A percentile compares a stretch with the other conserved stretches of the same genome.
Evolutionary conservation across 768 basidiomycete species (phyloP).

Genomic region (Dacryopinax primogenitus): DNA sequence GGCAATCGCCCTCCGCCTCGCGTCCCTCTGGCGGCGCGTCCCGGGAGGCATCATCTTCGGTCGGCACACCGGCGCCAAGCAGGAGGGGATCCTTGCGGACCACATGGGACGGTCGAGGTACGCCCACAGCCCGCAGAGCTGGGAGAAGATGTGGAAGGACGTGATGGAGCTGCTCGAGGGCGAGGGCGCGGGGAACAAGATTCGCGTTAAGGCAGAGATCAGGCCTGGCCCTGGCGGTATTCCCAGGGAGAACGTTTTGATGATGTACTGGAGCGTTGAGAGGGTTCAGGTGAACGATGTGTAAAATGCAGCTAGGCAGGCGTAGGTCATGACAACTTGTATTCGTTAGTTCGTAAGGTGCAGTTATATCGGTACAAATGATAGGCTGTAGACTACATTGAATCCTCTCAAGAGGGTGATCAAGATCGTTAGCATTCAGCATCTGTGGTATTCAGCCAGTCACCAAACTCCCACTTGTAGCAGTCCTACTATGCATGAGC

Average conservation of each 20-base stretch:
- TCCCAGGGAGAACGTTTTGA: neutral
- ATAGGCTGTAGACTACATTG: neutral
- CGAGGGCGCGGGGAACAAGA: neutral
- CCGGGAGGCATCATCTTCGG: constrained; percentile 27
- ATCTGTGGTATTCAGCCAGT: constrained; percentile 6
- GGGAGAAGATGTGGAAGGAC: constrained; percentile 24
- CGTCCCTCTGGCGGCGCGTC: constrained; percentile 19
- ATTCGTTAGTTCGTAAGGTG: too few species aligned
- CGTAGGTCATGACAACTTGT: neutral
- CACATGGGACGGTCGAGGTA: constrained; percentile 23
- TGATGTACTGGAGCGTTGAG: neutral
- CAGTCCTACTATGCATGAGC: constrained; percentile 41
- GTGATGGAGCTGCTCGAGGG: constrained; percentile 22
- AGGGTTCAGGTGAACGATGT: neutral
- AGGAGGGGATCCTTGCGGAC: constrained; percentile 25
- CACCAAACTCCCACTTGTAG: constrained; percentile 49
- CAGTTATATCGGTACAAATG: too few species aligned
- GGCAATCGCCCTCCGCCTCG: constrained; percentile 25
- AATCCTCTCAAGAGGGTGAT: neutral
- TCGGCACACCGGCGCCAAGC: constrained; percentile 23
- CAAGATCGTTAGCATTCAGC: neutral
- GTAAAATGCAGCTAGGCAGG: too few species aligned
- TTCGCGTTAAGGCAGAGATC: neutral
- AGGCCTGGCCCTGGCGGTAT: neutral
- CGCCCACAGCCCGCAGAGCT: constrained; percentile 25